Percentiles rank a stretch among this genome's conserved stretches.
These are phyloP conservation scores for Ogataea pignaliae DNA, from an alignment of 805 yeast genomes.

Conservation along the genomic window DNA sequence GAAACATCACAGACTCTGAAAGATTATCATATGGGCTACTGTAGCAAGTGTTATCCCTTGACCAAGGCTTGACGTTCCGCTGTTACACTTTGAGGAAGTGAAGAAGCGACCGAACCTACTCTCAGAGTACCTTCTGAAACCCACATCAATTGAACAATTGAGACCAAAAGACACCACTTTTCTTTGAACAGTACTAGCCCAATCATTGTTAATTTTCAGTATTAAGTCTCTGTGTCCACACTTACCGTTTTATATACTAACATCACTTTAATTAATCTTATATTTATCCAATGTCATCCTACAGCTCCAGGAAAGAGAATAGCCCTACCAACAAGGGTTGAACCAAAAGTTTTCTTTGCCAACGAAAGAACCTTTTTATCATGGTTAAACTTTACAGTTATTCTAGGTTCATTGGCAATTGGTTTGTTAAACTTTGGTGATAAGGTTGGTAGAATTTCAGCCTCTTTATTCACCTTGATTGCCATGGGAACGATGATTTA, in stretches of 20 bases:
- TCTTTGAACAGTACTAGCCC: too few species aligned
- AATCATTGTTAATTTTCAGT: too few species aligned
- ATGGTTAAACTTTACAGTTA: slow-evolving; percentile 98
- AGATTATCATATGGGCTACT: too few species aligned
- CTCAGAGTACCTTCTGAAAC: too few species aligned
- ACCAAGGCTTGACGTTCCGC: too few species aligned
- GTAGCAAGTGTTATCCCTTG: too few species aligned
- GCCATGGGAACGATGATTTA: slow-evolving; percentile 98
- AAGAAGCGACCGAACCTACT: too few species aligned
- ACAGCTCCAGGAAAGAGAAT: slow-evolving; percentile 68
- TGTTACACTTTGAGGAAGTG: too few species aligned
- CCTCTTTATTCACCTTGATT: slow-evolving; percentile 89
- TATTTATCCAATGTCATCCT: background rate
- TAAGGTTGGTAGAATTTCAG: slow-evolving; percentile 84
- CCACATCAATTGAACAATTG: too few species aligned
- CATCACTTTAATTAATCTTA: background rate
- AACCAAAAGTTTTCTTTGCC: slow-evolving; percentile 98
- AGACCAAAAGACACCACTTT: too few species aligned
- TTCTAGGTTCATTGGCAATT: slow-evolving; percentile 92
- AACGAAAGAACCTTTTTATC: slow-evolving; percentile 97
- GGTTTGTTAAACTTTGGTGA: slow-evolving; percentile 97
- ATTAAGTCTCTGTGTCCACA: background rate
- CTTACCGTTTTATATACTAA: slow-evolving; percentile 2
- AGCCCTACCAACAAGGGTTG: slow-evolving; percentile 96
- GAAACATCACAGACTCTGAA: too few species aligned